Base-by-base conservation (phyloP, 1,284 basidiomycete species). In the Marasmius sp. region DNA sequence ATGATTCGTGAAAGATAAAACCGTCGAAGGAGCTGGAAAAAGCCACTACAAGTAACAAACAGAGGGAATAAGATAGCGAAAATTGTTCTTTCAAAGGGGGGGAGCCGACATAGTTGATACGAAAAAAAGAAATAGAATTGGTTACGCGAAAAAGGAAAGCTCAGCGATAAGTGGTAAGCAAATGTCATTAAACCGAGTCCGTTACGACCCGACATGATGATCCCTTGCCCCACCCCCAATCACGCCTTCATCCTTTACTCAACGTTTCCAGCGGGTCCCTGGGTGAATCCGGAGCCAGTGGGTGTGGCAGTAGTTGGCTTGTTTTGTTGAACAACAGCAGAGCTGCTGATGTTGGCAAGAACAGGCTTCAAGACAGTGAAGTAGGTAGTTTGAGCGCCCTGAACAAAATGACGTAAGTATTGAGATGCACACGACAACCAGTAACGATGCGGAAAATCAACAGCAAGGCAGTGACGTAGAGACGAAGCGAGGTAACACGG, bases 311-410 rank as follows among this genome's bases (percentile, higher is more conserved):
- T 36, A 9, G 52, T n/a, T 18, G 52, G 12, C 37, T 54, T 36
- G 22, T 52, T 43, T 27, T 64, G 62, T 48, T 51, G 58, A 11
- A 63, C 64, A 33, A 61, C 54, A 49, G 59, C 60, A 39, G 71
- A 71, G 56, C 77, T 74, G 61, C 76, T 77, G 67, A 83, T 68
- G 69, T 86, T 87, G 66, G 79, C 75, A 65, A 92, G 78, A 55
- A 91, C 75, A 51, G 90, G 91, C 74, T 91, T 91, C 74, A 93
- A 76, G 59, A 89, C 78, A 68, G 78, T 79, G 70, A 80, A 74
- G 77, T 93, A 93, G 34, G 87, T 79, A 54, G 78, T 77, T 83
- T 91, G 88, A 41, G 92, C 92, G 67, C 92, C 92, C 86, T 92
- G 72, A 50, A 47, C 52, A 41, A 9, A 63, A 57, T 58, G 64